Evolutionary conservation across 208 protist species (phyloP), one percentile per base, ranked within the genome.

Genomic region (Wallacemonas sp.): DNA sequence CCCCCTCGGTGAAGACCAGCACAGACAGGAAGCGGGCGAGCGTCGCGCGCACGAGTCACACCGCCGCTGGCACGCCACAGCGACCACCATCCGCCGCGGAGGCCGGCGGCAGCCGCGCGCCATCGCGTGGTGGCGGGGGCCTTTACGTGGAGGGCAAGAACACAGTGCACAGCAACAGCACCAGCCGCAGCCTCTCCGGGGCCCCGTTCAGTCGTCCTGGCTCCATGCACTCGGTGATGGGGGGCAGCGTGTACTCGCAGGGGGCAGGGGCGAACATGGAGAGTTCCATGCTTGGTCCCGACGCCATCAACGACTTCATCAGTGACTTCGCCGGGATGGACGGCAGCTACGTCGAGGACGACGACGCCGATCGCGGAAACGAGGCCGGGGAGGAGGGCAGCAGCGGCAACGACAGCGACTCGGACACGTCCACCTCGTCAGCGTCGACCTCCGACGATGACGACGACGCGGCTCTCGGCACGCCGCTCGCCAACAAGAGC

Each of bases 331-430:
- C 26, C 3, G 52, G n/a, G 4, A 64, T 64, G 41, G 25, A 64
- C 3, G 57, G 18, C 42, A 46, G 57, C 22, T 64, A 33, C 42
- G 23, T 38, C n/a, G 38, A 1, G 4, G 57, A 31, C 25, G 42
- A 28, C 4, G 42, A 26, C 16, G 38, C 31, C 18, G 52, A 39
- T 2, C 41, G 57, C 33, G 48, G 44, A 16, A 66, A 66, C 14
- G 69, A 62, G 10, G 57, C 41, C 16, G 39, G 48, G 5, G 57
- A 70, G 14, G 22, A 8, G 5, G 33, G 14, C 57, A 69, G 57
- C 38, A 22, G 26, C 12, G 31, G 29, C 55, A 74, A 38, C 61
- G 32, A 16, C 11, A 59, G 52, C 52, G 10, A 10, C 8, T 22
- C 52, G 52, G 26, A 25, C 4, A 16, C 52, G 10, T 44, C 52